phyloP scores from a whole-genome alignment of 2,329 filamentous ascomycete species.

The Colletotrichum somersetense region DNA sequence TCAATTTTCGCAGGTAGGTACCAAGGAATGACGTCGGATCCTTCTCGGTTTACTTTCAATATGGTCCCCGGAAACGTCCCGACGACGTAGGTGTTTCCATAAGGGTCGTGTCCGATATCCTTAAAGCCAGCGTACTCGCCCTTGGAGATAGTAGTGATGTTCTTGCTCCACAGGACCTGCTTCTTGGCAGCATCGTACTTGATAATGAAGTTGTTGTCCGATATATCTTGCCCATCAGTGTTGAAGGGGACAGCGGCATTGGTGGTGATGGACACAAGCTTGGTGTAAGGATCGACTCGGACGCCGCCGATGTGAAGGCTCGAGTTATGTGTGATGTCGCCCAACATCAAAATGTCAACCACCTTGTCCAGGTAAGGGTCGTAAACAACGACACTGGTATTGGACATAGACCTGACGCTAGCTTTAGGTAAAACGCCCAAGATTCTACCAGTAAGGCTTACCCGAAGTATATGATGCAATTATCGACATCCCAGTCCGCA shows the following conservation, averaged over 20 bases:
- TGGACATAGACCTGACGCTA: constrained; percentile 40
- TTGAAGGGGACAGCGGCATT: constrained; percentile 42
- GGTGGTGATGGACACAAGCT: constrained; percentile 41
- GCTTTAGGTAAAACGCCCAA: neutral
- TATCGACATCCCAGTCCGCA: constrained; percentile 50
- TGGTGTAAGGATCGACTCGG: constrained; percentile 36
- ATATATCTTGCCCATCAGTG: constrained; percentile 39
- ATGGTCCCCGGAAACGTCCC: constrained; percentile 43
- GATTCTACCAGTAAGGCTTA: constrained; percentile 23
- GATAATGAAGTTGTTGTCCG: constrained; percentile 44
- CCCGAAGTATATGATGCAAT: constrained; percentile 51
- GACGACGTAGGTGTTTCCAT: constrained; percentile 43
- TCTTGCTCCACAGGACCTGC: constrained; percentile 42
- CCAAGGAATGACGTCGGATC: constrained; percentile 38
- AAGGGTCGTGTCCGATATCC: constrained; percentile 41
- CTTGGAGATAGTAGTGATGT: constrained; percentile 41
- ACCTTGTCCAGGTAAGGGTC: constrained; percentile 42
- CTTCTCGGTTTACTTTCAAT: constrained; percentile 39
- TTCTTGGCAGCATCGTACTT: constrained; percentile 42
- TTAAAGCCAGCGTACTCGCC: constrained; percentile 44
- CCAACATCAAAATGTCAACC: constrained; percentile 41
- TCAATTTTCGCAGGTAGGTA: constrained; percentile 39
- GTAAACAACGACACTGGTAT: constrained; percentile 44
- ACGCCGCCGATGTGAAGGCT: constrained; percentile 43
- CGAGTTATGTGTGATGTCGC: constrained; percentile 39